Evolutionary conservation across 1,139 yeast genomes (phyloP), one percentile per base, ranked within the genome.

Genomic region (Yamadazyma atlantica): DNA sequence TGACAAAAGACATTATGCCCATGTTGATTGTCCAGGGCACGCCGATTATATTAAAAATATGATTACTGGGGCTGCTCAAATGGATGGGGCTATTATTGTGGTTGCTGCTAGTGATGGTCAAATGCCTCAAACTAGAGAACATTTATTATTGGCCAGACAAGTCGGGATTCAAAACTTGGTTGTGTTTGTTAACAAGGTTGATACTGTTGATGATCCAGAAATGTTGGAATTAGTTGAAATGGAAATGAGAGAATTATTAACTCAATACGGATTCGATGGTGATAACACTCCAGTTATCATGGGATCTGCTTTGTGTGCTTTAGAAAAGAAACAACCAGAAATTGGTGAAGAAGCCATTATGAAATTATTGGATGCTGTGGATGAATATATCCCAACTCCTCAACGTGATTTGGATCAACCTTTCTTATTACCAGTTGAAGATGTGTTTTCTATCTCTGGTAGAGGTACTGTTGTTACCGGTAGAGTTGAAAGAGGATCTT

Each of bases 121-220:
- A 73, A 92, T 92, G 98, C 97, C 97, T 62, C 98, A 92, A 77
- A 94, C 98, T 55, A 86, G 97, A 76, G 98, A 92, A 75, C 98
- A 92, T 73, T 78, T 92, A 75, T 75, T 92, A 68, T 82, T 92
- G 62, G 98, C 98, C 49, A 89, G 97, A 78, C 98, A 92, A 77
- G 97, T 92, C 62, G 99, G 99, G 79, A 96, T 92, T 53, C 95
- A 92, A 73, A 80, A 89, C 71, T 81, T 92, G 64, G 97, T 92
- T 66, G 99, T 92, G 38, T 92, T 86, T 56, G 97, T 94, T 48
- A 92, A 92, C 85, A 92, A 92, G 78, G 94, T 92, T 55, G 98
- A 92, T 66, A 86, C 96, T 53, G 82, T 92, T 62, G 97, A 92
- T 64, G 99, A 92, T 66, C 95, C 95, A 51, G 99, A 92, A 77